Percentiles rank a stretch among this genome's conserved stretches.
These are phyloP conservation scores for Epichloe sp. DNA, from an alignment of 2,329 filamentous ascomycete genomes.

Conservation along the genomic window DNA sequence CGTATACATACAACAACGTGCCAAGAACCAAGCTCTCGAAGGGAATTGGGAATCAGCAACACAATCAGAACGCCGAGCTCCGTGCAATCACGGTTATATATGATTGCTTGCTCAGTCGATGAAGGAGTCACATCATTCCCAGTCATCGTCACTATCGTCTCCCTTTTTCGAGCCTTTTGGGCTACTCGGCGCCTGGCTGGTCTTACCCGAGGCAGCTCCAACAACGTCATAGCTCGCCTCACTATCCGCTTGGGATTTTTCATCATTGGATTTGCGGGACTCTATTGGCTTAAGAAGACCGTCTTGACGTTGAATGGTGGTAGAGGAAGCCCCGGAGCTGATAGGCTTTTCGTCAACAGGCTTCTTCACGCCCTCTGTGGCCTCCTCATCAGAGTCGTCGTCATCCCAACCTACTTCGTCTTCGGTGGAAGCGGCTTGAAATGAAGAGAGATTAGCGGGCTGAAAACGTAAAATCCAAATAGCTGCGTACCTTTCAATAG, in stretches of 20 bases:
- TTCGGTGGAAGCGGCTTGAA: slow-evolving; percentile 52
- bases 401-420: slow-evolving; percentile 64
- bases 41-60: slow-evolving; percentile 9
- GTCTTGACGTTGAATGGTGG: slow-evolving; percentile 43
- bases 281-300: slow-evolving; percentile 47
- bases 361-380: slow-evolving; percentile 14
- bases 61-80: slow-evolving; percentile 20
- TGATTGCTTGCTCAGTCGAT: background rate
- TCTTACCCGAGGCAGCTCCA: slow-evolving; percentile 58
- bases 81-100: background rate
- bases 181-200: slow-evolving; percentile 63
- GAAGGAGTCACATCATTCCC: slow-evolving; percentile 7
- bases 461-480: background rate
- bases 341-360: slow-evolving; percentile 19
- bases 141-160: slow-evolving; percentile 24
- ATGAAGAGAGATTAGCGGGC: slow-evolving; percentile 6
- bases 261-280: slow-evolving; percentile 67
- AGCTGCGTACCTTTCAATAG: slow-evolving; percentile 64
- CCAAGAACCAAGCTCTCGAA: slow-evolving; percentile 1
- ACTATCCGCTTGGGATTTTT: slow-evolving; percentile 82
- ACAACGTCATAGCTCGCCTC: slow-evolving; percentile 95
- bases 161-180: slow-evolving; percentile 43
- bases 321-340: slow-evolving; percentile 42
- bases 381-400: slow-evolving; percentile 44
- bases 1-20: slow-evolving; percentile 8